phyloP scores from a whole-genome alignment of 225 moss, liverwort and hornwort species.

The Pseudisothecium myosuroides region DNA sequence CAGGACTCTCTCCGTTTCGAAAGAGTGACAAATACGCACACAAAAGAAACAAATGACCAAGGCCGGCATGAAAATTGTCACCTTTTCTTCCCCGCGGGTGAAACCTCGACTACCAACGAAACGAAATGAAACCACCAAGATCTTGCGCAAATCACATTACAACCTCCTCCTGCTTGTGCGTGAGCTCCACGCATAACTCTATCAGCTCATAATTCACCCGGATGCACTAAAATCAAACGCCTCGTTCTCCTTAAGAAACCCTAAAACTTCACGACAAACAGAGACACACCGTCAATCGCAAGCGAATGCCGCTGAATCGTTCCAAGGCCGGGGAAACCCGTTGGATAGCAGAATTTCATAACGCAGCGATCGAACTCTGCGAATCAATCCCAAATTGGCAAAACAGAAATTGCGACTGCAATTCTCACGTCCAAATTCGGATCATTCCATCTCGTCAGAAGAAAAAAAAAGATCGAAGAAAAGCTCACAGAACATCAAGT shows the following conservation, averaged over 20 bases:
- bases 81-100: not conserved
- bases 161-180: not conserved
- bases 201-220: not conserved
- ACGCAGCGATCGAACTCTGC: not conserved
- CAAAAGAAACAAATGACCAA: not conserved
- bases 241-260: not conserved
- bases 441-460: not conserved
- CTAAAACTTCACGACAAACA: not conserved
- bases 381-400: not conserved
- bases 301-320: not conserved
- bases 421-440: not conserved
- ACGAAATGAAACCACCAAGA: not conserved
- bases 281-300: not conserved
- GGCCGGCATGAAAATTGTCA: not conserved
- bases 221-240: not conserved
- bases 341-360: not conserved
- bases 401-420: not conserved
- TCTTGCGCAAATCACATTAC: not conserved
- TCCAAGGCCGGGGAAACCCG: not conserved
- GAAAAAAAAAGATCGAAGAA: not conserved
- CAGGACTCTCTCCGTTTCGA: not conserved
- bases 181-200: not conserved
- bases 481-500: not conserved
- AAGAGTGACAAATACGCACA: not conserved
- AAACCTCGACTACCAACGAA: not conserved